phyloP scores from a whole-genome alignment of 1,139 yeast species.

The Taphrina confusa region DNA sequence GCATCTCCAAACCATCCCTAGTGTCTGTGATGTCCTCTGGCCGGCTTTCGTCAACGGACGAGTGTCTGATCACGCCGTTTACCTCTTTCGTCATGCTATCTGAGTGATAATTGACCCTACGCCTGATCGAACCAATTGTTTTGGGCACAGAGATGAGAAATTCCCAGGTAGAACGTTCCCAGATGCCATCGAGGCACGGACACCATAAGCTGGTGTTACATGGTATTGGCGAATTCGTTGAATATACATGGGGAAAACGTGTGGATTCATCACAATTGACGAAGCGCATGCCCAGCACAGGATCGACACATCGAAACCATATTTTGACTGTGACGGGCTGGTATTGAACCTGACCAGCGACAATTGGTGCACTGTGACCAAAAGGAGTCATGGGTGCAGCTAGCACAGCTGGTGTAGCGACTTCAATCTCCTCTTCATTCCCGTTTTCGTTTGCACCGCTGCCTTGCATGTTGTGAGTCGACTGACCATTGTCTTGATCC shows the following conservation, averaged over 20 bases:
- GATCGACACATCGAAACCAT: conserved; percentile 64
- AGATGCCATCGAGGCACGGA: conserved; percentile 87
- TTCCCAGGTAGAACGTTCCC: conserved; percentile 93
- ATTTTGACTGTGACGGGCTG: conserved; percentile 74
- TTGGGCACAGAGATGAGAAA: conserved; percentile 79
- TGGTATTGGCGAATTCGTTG: conserved; percentile 74
- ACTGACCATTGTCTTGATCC: conserved; percentile 37
- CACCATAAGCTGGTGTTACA: conserved; percentile 92
- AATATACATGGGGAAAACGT: conserved; percentile 78
- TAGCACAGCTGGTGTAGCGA: conserved; percentile 44
- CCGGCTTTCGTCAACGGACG: background rate
- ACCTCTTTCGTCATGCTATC: background rate
- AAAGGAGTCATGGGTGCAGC: conserved; percentile 30
- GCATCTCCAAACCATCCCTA: conserved; percentile 53
- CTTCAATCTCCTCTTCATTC: conserved; percentile 47
- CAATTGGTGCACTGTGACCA: background rate
- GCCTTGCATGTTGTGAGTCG: conserved; percentile 34
- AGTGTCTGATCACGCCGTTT: background rate
- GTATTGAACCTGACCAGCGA: conserved; percentile 45
- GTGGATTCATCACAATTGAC: conserved; percentile 46
- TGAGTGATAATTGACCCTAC: background rate
- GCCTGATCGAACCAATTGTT: conserved; percentile 64
- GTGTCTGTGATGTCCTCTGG: conserved; percentile 37
- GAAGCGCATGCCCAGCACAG: conserved; percentile 75
- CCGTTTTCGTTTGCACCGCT: conserved; percentile 45